phyloP scores from a whole-genome alignment of 1,284 basidiomycete species.

The Microbotryomycetes sp. region DNA sequence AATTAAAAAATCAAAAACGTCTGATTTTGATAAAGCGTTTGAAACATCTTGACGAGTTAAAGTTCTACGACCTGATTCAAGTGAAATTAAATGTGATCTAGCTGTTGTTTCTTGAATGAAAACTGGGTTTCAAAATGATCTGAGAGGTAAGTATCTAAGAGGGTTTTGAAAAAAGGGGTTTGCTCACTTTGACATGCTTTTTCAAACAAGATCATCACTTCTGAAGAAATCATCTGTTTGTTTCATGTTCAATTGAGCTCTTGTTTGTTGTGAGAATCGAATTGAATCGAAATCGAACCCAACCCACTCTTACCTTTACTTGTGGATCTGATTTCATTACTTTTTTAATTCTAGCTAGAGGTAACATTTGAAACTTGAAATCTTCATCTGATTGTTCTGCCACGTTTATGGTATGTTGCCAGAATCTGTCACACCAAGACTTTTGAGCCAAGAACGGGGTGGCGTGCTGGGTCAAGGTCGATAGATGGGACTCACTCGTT shows the following conservation, averaged over 20 bases:
- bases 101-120: conserved; percentile 92
- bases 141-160: background rate
- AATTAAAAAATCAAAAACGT: conserved; percentile 44
- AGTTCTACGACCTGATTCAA: conserved; percentile 85
- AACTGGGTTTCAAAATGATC: conserved; percentile 50
- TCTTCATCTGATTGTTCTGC: conserved; percentile 76
- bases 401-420: conserved; percentile 70
- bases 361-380: conserved; percentile 76
- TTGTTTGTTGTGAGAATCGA: background rate
- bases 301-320: conserved; percentile 62
- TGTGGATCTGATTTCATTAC: conserved; percentile 98
- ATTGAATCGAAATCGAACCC: background rate
- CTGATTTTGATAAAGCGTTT: conserved; percentile 77
- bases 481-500: background rate
- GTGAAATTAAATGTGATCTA: conserved; percentile 85
- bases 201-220: conserved; percentile 90
- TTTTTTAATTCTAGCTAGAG: conserved; percentile 88
- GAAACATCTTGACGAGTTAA: conserved; percentile 84
- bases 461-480: background rate
- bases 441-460: background rate
- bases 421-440: conserved; percentile 49
- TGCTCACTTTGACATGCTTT: conserved; percentile 89
- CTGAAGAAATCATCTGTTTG: conserved; percentile 87
- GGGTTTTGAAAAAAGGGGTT: conserved; percentile 1
- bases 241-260: background rate